Conservation (phyloP, 768 basidiomycete species). For the Tricholoma bakamatsutake region DNA sequence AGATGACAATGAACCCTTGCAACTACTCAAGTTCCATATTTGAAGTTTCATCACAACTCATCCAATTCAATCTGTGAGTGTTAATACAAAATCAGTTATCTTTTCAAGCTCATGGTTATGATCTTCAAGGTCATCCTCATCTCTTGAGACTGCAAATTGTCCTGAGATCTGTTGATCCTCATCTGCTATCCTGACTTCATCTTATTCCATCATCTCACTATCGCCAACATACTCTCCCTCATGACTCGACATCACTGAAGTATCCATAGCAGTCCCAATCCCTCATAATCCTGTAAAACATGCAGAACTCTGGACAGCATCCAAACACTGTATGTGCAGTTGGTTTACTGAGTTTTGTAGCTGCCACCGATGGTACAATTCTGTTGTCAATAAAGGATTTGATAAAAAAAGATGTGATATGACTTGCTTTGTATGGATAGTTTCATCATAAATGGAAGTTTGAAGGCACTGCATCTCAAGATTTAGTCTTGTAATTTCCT, state of each 20-base stretch:
- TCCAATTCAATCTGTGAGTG: background rate
- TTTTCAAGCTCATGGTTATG: background rate
- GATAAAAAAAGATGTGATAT: no score
- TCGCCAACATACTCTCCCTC: background rate
- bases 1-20: no score
- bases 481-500: conserved; percentile 18
- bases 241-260: background rate
- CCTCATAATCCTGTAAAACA: background rate
- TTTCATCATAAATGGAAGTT: conserved; percentile 14
- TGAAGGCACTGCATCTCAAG: conserved; percentile 16
- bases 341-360: background rate
- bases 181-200: background rate
- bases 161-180: no score
- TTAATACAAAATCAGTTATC: background rate
- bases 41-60: no score
- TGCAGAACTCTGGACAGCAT: background rate
- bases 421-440: background rate
- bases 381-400: no score
- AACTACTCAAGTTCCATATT: no score
- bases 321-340: background rate
- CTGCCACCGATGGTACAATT: no score
- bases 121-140: background rate
- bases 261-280: background rate
- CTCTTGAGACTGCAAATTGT: no score
- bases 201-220: background rate